Evolutionary conservation across 2,329 filamentous ascomycete species (phyloP), one percentile per base, ranked within the genome.

Genomic region (Torrubiella hemipterigena): DNA sequence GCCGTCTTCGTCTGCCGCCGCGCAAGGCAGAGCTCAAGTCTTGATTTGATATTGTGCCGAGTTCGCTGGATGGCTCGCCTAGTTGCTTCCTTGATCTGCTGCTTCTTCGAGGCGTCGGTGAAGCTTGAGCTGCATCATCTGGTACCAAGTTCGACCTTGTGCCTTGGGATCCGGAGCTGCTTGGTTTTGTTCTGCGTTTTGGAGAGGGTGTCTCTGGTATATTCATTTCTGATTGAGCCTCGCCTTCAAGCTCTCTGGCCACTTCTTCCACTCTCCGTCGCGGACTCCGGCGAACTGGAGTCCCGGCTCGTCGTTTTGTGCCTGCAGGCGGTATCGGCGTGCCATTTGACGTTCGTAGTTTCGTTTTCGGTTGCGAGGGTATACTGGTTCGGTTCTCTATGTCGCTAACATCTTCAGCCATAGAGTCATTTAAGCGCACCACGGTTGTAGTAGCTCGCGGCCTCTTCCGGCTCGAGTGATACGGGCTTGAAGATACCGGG

Each of bases 311-410:
- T 42, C 65, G 64, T 39, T 61, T 67, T 4, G 49, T 55, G 10
- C 52, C 47, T 12, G 52, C 49, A 28, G 45, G 50, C 1, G 66
- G 62, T 38, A 62, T 55, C 3, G 69, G 69, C 4, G 68, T 74
- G 5, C 62, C 67, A 34, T 69, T 67, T 17, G 59, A 59, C 33
- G 59, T 63, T 27, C 65, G 61, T 19, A 63, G 63, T 11, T 65
- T 58, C 6, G 63, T 61, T 33, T 62, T 56, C 30, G 53, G 50
- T 42, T 50, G 57, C 5, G 65, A 65, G 4, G 61, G 59, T 25
- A 45, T 39, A 22, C 43, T 43, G 14, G 44, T 42, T 32, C 48
- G 48, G 25, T 51, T 54, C 13, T 41, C 46, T 34, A 60, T 58
- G 27, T 61, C 58, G 36, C 32, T 42, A 24, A 26, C 33, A 17